Evolutionary conservation across 345 rosid species (phyloP), one percentile per base, ranked within the genome.

Genomic region (Carallia pectinifolia): DNA sequence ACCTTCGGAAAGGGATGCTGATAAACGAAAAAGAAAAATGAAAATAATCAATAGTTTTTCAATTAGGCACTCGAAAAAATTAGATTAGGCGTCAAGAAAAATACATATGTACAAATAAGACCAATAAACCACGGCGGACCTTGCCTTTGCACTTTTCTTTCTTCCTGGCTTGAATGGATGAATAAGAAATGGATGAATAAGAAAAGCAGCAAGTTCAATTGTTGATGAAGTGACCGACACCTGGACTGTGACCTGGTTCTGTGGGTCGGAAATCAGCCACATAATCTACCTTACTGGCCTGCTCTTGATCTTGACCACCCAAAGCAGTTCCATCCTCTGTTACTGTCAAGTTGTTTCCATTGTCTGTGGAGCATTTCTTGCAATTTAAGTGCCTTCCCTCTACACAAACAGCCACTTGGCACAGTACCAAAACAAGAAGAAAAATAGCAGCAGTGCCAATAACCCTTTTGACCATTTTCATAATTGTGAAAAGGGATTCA

Each of bases 171-270:
- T 44, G 50, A 44, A 12, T 44, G 50, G 50, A 44, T 44, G 0
- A 44, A 44, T 12, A 30, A 6, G 37, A 39, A 29, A 33, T 44
- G 50, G 50, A 44, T 44, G 0, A 44, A 44, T 12, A 30, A 6
- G 37, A 39, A 29, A 33, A 47, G 19, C 15, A 10, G 33, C 7
- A 7, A 50, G 31, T 40, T 66, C 50, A 80, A 12, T 74, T 82
- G 27, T 82, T 72, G 61, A 77, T 72, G 71, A 80, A 75, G 67
- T 83, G 82, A 10, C 86, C 86, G 31, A 80, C 80, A 1, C 86
- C 86, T 0, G 86, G 84, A 48, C 86, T 83, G 62, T 83, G 86
- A 9, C 83, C 86, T 1, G 82, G 86, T 52, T 54, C 16, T 1
- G 86, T 83, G 29, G 83, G 81, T 39, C 82, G 78, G 53, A 80